These are phyloP conservation scores for Tylopilus sp. DNA, from an alignment of 768 basidiomycete species.

Conservation along the genomic window DNA sequence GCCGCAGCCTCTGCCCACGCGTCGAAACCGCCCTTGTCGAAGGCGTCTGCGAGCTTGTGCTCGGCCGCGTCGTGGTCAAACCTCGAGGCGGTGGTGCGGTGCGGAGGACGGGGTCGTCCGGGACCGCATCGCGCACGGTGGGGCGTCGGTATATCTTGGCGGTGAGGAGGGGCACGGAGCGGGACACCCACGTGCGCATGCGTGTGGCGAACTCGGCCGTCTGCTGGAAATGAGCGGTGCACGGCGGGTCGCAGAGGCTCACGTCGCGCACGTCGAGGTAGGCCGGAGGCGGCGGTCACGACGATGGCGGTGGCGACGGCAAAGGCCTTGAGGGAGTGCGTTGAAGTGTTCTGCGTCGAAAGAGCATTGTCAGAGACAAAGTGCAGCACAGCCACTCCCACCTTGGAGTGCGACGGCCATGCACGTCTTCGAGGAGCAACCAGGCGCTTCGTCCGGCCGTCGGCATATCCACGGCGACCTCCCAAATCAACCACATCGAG, in stretches of 20 bases:
- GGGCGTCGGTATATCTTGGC: constrained; percentile 50
- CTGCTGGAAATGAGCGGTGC: constrained; percentile 27
- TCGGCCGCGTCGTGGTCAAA: constrained; percentile 42
- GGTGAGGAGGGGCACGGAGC: constrained; percentile 47
- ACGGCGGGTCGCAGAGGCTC: not conserved
- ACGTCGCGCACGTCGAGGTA: constrained; percentile 57
- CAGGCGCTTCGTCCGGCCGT: constrained; percentile 7
- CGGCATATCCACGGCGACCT: constrained; percentile 22
- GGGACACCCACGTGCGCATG: constrained; percentile 50
- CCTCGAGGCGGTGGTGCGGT: not conserved
- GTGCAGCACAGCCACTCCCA: too few relatives aligned
- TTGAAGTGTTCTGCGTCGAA: too few relatives aligned
- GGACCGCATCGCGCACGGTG: not conserved
- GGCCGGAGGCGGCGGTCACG: constrained; percentile 40
- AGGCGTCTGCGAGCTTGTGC: constrained; percentile 51
- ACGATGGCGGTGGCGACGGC: constrained; percentile 63
- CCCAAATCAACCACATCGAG: constrained; percentile 24
- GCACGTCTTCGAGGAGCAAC: constrained; percentile 33
- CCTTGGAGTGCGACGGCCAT: too few relatives aligned
- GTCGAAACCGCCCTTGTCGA: constrained; percentile 54
- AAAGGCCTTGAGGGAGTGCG: constrained; percentile 61
- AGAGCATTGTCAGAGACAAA: too few relatives aligned
- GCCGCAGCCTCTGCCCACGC: constrained; percentile 53
- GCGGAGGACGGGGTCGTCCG: not conserved
- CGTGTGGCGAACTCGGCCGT: constrained; percentile 55